Evolutionary conservation across 2,329 filamentous ascomycete genomes (phyloP).

Genomic region (Cercospora zeae-maydis): DNA sequence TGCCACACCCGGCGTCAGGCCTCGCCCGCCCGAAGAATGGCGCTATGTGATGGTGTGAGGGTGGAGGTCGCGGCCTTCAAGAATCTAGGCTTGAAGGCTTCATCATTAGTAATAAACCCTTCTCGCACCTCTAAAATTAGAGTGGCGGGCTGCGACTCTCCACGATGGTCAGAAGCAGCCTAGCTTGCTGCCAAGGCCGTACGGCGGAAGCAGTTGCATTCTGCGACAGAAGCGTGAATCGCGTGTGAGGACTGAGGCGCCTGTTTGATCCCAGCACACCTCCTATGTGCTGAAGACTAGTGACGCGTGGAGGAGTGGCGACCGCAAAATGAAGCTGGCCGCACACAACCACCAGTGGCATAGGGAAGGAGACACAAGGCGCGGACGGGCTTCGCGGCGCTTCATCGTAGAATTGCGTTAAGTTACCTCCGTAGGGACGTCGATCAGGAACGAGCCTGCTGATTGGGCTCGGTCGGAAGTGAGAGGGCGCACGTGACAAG

Average conservation of each 20-base stretch:
- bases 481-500: background rate
- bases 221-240: slow-evolving; percentile 16
- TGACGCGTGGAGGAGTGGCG: slow-evolving; percentile 8
- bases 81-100: too few relatives aligned
- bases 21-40: background rate
- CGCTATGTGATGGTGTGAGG: background rate
- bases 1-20: background rate
- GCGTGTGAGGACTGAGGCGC: slow-evolving; percentile 3
- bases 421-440: too few relatives aligned
- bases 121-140: background rate
- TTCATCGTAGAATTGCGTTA: slow-evolving; percentile 1
- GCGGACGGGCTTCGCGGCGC: background rate
- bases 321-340: background rate
- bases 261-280: background rate
- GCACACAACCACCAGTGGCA: background rate
- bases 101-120: too few relatives aligned
- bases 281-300: background rate
- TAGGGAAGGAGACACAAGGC: background rate
- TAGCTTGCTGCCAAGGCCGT: background rate
- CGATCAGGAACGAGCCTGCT: background rate
- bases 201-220: slow-evolving; percentile 6
- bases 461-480: background rate
- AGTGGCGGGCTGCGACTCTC: slow-evolving; percentile 1
- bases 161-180: background rate
- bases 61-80: background rate